Percentiles rank a stretch among this genome's conserved stretches.
phyloP scores from a whole-genome alignment of 495 filamentous ascomycete genomes.

The Hypoxylon trugodes region DNA sequence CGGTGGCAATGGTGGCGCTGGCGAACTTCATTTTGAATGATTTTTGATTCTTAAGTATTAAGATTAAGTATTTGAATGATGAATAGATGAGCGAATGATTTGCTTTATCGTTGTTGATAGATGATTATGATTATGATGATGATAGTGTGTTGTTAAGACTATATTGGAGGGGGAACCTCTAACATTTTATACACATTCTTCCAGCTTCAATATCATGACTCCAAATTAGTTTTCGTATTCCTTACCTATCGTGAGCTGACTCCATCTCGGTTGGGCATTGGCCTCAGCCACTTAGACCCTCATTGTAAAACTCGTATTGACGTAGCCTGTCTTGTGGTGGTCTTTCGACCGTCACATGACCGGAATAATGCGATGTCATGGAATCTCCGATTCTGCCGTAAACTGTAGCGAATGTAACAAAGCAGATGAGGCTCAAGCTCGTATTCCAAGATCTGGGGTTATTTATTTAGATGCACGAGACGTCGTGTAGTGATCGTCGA shows the following conservation, averaged over 20 bases:
- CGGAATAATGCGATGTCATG: neutral
- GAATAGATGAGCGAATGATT: conserved; percentile 16
- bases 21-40: conserved; percentile 54
- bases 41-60: conserved; percentile 22
- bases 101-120: neutral
- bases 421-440: conserved; percentile 32
- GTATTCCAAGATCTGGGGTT: conserved; percentile 27
- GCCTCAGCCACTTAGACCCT: conserved; percentile 17
- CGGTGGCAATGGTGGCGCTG: conserved; percentile 44
- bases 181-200: conserved; percentile 22
- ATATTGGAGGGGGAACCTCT: conserved; percentile 6
- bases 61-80: conserved; percentile 12
- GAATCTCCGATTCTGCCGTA: conserved; percentile 10
- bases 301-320: conserved; percentile 37
- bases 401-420: conserved; percentile 17
- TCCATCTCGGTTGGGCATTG: conserved; percentile 8
- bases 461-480: conserved; percentile 5
- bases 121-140: conserved; percentile 22
- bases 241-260: neutral
- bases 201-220: conserved; percentile 10
- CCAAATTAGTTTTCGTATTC: conserved; percentile 1
- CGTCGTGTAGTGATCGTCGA: conserved; percentile 13
- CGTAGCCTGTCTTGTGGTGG: conserved; percentile 21
- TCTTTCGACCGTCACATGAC: conserved; percentile 41
- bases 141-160: neutral